Evolutionary conservation across 129 eudicot genomes (phyloP), one percentile per base, ranked within the genome.

Genomic region (Flaveria trinervia): DNA sequence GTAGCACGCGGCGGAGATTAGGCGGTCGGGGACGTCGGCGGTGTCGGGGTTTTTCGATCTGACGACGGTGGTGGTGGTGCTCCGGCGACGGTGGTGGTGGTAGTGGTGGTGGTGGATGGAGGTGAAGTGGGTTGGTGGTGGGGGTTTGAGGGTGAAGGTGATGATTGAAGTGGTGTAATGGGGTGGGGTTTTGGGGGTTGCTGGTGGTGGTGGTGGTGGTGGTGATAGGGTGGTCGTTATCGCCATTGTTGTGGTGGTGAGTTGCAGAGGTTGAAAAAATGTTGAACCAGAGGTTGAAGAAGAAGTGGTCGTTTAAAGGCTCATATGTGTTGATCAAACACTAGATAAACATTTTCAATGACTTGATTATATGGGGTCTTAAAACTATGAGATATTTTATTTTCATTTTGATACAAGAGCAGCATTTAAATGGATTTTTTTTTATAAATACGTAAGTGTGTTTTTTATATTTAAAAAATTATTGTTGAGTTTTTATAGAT

Each of bases 1-100:
- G 86, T 94, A 94, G 23, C 86, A 76, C 17, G 91, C 56, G 78
- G 98, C 96, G 10, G 98, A 91, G 88, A 94, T 94, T 75, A 94
- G 36, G 0, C 98, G 83, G 88, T 93, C 98, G 1, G 96, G 98
- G 16, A 77, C 88, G 76, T 94, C 98, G 11, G 81, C 88, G 26
- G 89, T 51, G 48, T 91, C 86, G 23, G 70, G 43, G 74, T 39
- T 77, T 65, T 93, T 83, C 88, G 93, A 87, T 65, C 86, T 80
- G 66, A 82, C 84, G 45, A 28, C 33, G 33, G 33, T 28, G 33
- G 59, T 33, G 65, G 54, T 52, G 68, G 82, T 12, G 25, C 74
- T 54, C 9, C 73, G 74, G 41, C 83, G 86, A 30, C 18, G 20
- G 44, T 15, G 75, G 73, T 33, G 88, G 83, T 48, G 75, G 73